phyloP scores from a whole-genome alignment of 1,139 yeast genomes.

The Diutina catenulata region DNA sequence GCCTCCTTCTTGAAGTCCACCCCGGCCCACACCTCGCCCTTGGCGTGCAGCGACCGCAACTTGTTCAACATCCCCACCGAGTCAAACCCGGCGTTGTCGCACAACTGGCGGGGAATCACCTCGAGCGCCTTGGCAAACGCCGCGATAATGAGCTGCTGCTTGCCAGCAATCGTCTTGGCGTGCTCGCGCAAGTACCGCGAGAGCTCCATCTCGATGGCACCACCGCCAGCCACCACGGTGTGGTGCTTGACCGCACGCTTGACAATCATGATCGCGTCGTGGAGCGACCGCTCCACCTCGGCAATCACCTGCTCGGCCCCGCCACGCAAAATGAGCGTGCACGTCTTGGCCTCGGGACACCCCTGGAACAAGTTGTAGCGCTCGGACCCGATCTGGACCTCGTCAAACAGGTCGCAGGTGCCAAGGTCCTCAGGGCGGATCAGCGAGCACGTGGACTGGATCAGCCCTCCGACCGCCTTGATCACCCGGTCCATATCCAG shows the following conservation, averaged over 20 bases:
- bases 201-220: conserved; percentile 96
- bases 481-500: conserved; percentile 92
- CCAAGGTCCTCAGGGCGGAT: conserved; percentile 63
- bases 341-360: conserved; percentile 85
- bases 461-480: conserved; percentile 86
- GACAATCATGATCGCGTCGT: conserved; percentile 97
- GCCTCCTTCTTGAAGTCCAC: conserved; percentile 79
- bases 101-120: conserved; percentile 90
- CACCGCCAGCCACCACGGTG: conserved; percentile 94
- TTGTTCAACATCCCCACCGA: conserved; percentile 86
- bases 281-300: conserved; percentile 93
- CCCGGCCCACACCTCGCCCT: conserved; percentile 87
- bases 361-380: conserved; percentile 89
- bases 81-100: conserved; percentile 97
- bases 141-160: conserved; percentile 82
- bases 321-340: conserved; percentile 88
- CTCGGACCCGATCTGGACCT: conserved; percentile 90
- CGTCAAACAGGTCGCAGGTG: conserved; percentile 78
- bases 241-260: conserved; percentile 86
- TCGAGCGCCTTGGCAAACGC: conserved; percentile 94
- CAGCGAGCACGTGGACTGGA: conserved; percentile 85
- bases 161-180: conserved; percentile 83
- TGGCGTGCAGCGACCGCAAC: conserved; percentile 87
- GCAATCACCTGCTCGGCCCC: conserved; percentile 99
- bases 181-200: conserved; percentile 81